These are phyloP conservation scores for Xenoacremonium recifei DNA, from an alignment of 2,329 filamentous ascomycete genomes.

Conservation along the genomic window DNA sequence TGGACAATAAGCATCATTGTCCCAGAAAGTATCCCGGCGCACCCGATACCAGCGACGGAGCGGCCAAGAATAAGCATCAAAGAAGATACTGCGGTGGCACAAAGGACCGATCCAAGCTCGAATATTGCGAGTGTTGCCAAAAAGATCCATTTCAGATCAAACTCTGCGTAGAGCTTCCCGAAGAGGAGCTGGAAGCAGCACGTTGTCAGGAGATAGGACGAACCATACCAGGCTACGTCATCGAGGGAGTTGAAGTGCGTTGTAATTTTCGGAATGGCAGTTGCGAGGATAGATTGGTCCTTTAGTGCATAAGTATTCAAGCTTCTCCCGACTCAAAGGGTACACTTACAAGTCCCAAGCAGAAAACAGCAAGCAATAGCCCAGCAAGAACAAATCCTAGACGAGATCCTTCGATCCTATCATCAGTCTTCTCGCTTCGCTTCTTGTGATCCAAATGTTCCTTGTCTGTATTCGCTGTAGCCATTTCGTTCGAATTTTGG, in stretches of 20 bases:
- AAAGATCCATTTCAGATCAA: background rate
- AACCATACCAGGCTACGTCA: slow-evolving; percentile 4
- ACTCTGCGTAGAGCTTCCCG: slow-evolving; percentile 1
- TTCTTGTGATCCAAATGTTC: too few relatives aligned
- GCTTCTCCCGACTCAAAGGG: background rate
- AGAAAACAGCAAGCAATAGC: background rate
- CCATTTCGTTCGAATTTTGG: too few relatives aligned
- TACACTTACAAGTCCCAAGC: background rate
- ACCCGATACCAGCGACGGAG: slow-evolving; percentile 1
- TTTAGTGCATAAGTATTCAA: background rate
- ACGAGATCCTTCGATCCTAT: background rate
- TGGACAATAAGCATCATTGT: background rate
- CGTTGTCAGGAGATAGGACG: slow-evolving; percentile 2
- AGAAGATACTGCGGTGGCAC: background rate
- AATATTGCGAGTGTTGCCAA: background rate
- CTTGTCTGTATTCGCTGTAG: too few relatives aligned
- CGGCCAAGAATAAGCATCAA: slow-evolving; percentile 3
- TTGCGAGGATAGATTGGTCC: background rate
- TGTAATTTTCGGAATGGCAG: background rate
- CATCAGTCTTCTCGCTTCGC: too few relatives aligned
- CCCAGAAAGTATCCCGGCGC: background rate
- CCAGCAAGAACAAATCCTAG: background rate
- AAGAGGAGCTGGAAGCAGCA: slow-evolving; percentile 3
- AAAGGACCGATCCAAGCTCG: background rate
- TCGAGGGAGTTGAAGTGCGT: slow-evolving; percentile 1